A percentile compares a stretch with the other conserved stretches of the same genome.
Evolutionary conservation across 139 green algal genomes (phyloP).

Genomic region (Chlorella sp.): DNA sequence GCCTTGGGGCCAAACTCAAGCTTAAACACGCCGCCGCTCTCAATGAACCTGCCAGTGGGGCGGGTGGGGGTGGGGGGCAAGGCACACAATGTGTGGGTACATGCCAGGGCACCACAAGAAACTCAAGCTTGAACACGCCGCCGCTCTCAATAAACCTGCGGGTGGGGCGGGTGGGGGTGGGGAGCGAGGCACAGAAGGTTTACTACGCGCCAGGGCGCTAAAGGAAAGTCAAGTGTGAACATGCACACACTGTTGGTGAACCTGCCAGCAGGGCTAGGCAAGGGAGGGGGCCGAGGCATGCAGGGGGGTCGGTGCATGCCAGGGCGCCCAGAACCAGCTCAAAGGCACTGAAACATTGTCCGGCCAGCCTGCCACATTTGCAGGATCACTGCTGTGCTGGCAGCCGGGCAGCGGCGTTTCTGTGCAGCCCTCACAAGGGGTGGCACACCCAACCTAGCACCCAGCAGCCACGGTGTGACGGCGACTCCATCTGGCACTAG

Average conservation of each 20-base stretch:
- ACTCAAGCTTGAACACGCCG: slow-evolving; percentile 96
- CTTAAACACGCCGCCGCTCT: slow-evolving; percentile 94
- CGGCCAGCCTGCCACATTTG: no score
- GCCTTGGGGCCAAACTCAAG: slow-evolving; percentile 98
- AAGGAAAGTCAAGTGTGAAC: slow-evolving; percentile 98
- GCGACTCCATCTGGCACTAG: no score
- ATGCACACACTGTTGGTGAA: slow-evolving; percentile 91
- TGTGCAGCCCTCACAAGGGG: no score
- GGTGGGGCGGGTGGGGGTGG: no score
- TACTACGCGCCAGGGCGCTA: background rate
- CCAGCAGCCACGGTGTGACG: background rate
- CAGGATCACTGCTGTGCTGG: background rate
- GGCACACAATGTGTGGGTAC: no score
- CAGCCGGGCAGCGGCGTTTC: no score
- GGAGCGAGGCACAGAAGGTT: background rate
- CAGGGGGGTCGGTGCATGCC: no score
- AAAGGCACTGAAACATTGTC: no score
- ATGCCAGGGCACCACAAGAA: slow-evolving; percentile 56
- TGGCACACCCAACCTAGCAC: background rate
- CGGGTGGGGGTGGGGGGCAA: background rate
- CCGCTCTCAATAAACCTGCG: slow-evolving; percentile 89
- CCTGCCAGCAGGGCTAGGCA: slow-evolving; percentile 62
- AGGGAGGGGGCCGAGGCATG: no score
- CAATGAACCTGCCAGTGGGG: slow-evolving; percentile 78
- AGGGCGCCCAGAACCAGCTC: no score